Conservation (phyloP, 2,329 filamentous ascomycete genomes). For the Aspergillus piperis region DNA sequence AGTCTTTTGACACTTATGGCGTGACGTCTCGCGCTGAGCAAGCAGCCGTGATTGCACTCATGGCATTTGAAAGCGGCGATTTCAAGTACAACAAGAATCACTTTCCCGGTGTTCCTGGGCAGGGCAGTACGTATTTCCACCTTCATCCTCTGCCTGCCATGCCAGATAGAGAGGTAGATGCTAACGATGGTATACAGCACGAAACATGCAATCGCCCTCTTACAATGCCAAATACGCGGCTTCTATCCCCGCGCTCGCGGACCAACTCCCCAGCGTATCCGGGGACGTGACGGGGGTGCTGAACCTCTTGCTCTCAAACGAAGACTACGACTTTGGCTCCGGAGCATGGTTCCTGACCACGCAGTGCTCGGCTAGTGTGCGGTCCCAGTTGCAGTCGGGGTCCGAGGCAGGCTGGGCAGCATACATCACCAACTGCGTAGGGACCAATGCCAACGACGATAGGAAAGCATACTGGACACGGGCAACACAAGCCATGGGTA, state of each 20-base stretch:
- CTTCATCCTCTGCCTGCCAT: neutral
- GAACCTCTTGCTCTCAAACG: constrained; percentile 51
- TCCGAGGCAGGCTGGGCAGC: constrained; percentile 52
- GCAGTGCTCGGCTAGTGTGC: constrained; percentile 53
- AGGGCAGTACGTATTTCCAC: constrained; percentile 14
- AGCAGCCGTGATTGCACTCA: constrained; percentile 69
- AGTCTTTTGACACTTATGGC: constrained; percentile 59
- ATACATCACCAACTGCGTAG: constrained; percentile 59
- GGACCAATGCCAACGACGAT: constrained; percentile 49
- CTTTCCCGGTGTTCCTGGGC: constrained; percentile 15
- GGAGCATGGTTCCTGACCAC: constrained; percentile 63
- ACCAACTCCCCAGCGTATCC: constrained; percentile 32
- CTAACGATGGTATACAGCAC: constrained; percentile 39
- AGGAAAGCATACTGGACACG: constrained; percentile 53
- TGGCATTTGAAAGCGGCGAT: constrained; percentile 69
- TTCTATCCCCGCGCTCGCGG: constrained; percentile 47
- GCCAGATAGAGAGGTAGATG: neutral
- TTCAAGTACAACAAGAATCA: constrained; percentile 63
- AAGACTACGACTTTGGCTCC: constrained; percentile 57
- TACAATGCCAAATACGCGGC: constrained; percentile 60
- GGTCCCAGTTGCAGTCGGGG: constrained; percentile 49
- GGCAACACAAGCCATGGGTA: constrained; percentile 47
- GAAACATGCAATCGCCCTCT: constrained; percentile 63
- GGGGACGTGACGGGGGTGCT: constrained; percentile 49
- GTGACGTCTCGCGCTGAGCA: constrained; percentile 60